These are phyloP conservation scores for Didymella exigua DNA, from an alignment of 2,329 filamentous ascomycete species.

Conservation along the genomic window DNA sequence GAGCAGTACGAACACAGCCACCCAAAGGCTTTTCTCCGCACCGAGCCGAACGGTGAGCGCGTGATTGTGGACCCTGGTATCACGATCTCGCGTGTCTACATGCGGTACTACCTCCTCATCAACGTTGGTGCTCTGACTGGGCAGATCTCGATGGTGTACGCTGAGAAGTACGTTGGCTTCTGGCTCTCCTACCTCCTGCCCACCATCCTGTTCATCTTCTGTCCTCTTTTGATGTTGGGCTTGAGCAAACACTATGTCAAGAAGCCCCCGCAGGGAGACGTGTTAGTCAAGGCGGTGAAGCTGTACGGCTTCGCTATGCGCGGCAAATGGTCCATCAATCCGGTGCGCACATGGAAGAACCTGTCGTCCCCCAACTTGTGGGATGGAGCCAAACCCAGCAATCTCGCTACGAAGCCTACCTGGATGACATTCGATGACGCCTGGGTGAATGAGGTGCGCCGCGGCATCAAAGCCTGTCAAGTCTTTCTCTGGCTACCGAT, in stretches of 20 bases:
- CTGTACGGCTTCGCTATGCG: constrained; percentile 66
- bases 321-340: constrained; percentile 65
- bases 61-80: constrained; percentile 71
- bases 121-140: constrained; percentile 68
- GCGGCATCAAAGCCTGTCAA: constrained; percentile 31
- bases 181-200: constrained; percentile 72
- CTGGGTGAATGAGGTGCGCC: constrained; percentile 67
- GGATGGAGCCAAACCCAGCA: constrained; percentile 67
- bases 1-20: constrained; percentile 68
- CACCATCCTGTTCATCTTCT: constrained; percentile 65
- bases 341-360: constrained; percentile 56
- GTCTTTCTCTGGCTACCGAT: constrained; percentile 57
- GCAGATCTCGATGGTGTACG: constrained; percentile 72
- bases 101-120: constrained; percentile 74
- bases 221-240: constrained; percentile 60
- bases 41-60: constrained; percentile 62
- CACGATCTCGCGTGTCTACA: constrained; percentile 69
- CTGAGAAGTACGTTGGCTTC: constrained; percentile 76
- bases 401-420: constrained; percentile 59
- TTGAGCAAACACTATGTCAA: constrained; percentile 36
- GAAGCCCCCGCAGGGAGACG: constrained; percentile 71
- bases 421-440: constrained; percentile 84
- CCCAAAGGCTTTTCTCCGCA: constrained; percentile 55
- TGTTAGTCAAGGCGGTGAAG: constrained; percentile 68
- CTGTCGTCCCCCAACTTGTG: constrained; percentile 48